Evolutionary conservation across 495 filamentous ascomycete species (phyloP).

Genomic region (Penicillium pulvis): DNA sequence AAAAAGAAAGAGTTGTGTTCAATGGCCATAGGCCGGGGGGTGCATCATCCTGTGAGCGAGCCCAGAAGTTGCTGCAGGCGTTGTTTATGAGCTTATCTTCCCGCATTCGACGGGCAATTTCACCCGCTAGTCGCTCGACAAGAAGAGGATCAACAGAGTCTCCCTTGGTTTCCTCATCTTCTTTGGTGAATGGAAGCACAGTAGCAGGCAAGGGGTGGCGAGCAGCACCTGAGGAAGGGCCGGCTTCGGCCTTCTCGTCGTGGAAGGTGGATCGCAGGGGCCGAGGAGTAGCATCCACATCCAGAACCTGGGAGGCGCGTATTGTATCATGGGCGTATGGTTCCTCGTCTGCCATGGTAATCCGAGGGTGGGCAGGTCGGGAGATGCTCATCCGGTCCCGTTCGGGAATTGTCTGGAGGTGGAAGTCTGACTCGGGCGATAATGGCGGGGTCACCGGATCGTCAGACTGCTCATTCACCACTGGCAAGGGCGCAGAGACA

Average conservation of each 20-base stretch:
- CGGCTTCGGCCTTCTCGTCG: slow-evolving; percentile 37
- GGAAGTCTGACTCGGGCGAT: slow-evolving; percentile 34
- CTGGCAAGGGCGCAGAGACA: slow-evolving; percentile 45
- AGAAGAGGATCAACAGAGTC: slow-evolving; percentile 79
- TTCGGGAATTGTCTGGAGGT: slow-evolving; percentile 44
- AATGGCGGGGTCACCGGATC: slow-evolving; percentile 51
- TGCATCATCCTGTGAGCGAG: slow-evolving; percentile 41
- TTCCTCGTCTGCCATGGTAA: slow-evolving; percentile 25
- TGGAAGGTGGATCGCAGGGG: slow-evolving; percentile 21
- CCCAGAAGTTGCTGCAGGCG: slow-evolving; percentile 43
- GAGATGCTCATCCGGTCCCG: slow-evolving; percentile 40
- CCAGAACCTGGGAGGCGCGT: slow-evolving; percentile 25
- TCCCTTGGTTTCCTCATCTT: slow-evolving; percentile 37
- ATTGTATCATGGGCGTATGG: slow-evolving; percentile 30
- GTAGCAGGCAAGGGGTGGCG: slow-evolving; percentile 38
- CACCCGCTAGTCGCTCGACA: slow-evolving; percentile 87
- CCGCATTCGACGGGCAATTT: slow-evolving; percentile 83
- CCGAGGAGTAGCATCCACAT: slow-evolving; percentile 43
- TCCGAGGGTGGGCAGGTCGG: slow-evolving; percentile 23
- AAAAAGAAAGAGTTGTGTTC: slow-evolving; percentile 18
- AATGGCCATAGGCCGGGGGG: slow-evolving; percentile 51
- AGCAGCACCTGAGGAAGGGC: slow-evolving; percentile 27
- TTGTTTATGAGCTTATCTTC: slow-evolving; percentile 60
- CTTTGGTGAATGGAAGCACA: slow-evolving; percentile 37
- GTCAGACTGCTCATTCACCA: slow-evolving; percentile 43